Base-by-base conservation (phyloP, 108 stramenopile species). In the Skeletonema tropicum region DNA sequence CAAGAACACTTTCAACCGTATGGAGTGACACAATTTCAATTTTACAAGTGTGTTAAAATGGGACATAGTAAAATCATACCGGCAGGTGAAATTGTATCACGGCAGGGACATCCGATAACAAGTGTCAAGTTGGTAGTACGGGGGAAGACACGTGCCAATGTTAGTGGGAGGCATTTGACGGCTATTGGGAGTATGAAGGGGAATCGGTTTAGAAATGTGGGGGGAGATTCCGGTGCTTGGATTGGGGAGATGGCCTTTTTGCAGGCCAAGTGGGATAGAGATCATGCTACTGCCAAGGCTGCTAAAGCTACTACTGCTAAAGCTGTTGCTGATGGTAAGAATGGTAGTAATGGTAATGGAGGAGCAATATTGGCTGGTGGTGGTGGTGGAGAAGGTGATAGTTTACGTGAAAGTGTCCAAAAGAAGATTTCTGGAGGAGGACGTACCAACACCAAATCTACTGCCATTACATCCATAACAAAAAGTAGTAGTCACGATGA, bases 191-290 rank as follows among this genome's bases (percentile, higher is more conserved):
- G 82, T 68, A 31, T 62, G 66, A 59, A 77, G 64, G 73, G 83
- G 4, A 84, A 87, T 69, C 62, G 72, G 29, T 49, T 69, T n/a
- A 70, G 55, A 5, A 66, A 75, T 35, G 52, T 26, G 15, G 89
- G 94, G 30, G 91, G 91, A n/a, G 89, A 92, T 62, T 84, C 88
- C 6, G 94, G 94, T 9, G 91, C 94, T 8, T 95, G 91, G 91
- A 67, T 92, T 23, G 94, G 94, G 26, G 94, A 95, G 77, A 91
- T 95, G 83, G 83, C 91, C 7, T 91, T 95, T 62, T 67, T 95
- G 25, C 86, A 90, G 63, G 60, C 62, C 10, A 65, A 85, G 33
- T 88, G 88, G 87, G 81, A 82, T 26, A 80, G 66, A 21, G 80
- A 84, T 64, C 68, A 70, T 66, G 60, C 67, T 45, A 26, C 67